phyloP scores from a whole-genome alignment of 1,284 basidiomycete species.

The Austropuccinia psidii region DNA sequence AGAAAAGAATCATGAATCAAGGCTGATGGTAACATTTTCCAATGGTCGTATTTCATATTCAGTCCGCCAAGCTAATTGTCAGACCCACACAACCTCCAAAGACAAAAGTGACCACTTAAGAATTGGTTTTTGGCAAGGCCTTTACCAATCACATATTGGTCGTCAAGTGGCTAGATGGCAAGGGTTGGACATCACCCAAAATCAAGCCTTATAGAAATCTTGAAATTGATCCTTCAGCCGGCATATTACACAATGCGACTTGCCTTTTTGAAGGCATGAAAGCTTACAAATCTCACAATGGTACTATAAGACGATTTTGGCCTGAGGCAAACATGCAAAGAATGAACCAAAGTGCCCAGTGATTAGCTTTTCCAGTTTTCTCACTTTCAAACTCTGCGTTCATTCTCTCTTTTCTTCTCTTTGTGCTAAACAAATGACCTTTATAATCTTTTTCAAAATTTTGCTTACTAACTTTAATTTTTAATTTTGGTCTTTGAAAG shows the following conservation, averaged over 20 bases:
- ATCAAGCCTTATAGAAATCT: constrained; percentile 77
- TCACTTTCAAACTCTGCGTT: too few relatives aligned
- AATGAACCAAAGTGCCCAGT: constrained; percentile 59
- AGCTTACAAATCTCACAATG: constrained; percentile 73
- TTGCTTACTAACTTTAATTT: not conserved
- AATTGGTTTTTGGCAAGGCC: constrained; percentile 53
- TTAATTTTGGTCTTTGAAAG: constrained; percentile 29
- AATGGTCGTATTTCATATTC: too few relatives aligned
- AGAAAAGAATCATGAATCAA: too few relatives aligned
- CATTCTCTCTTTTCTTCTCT: not conserved
- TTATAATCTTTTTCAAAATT: constrained; percentile 39
- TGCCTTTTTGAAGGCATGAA: constrained; percentile 93
- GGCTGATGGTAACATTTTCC: too few relatives aligned
- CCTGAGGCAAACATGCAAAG: constrained; percentile 96
- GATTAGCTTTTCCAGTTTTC: constrained; percentile 63
- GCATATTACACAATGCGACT: constrained; percentile 86
- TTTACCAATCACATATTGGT: constrained; percentile 87
- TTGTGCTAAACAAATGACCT: constrained; percentile 50
- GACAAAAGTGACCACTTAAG: constrained; percentile 45
- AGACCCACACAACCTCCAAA: too few relatives aligned
- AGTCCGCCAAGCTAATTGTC: too few relatives aligned
- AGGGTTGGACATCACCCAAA: constrained; percentile 73
- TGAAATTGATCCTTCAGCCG: constrained; percentile 68
- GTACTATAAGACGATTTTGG: constrained; percentile 76
- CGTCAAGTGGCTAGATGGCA: constrained; percentile 64